Evolutionary conservation across 1,284 basidiomycete genomes (phyloP).

Genomic region (Pholiota adiposa): DNA sequence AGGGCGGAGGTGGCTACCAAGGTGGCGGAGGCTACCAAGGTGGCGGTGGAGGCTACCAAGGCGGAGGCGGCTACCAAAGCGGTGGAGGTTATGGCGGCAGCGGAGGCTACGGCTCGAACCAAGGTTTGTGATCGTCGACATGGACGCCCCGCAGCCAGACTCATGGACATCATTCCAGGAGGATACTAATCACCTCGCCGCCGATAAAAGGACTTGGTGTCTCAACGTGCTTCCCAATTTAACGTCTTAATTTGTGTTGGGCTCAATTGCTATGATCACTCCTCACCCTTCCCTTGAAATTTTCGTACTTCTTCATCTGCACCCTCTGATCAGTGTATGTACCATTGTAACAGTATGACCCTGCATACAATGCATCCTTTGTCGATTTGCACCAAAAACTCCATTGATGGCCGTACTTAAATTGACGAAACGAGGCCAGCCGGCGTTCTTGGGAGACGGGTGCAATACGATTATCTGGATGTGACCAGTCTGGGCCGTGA

Average conservation of each 20-base stretch:
- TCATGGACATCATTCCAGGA: background rate
- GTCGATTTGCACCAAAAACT: background rate
- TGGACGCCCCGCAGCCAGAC: background rate
- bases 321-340: conserved; percentile 12
- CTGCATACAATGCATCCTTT: background rate
- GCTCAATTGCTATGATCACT: conserved; percentile 6
- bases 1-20: conserved; percentile 32
- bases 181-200: conserved; percentile 24
- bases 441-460: background rate
- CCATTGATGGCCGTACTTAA: background rate
- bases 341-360: conserved; percentile 21
- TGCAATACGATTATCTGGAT: background rate
- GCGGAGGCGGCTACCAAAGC: conserved; percentile 16
- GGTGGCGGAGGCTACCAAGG: conserved; percentile 20
- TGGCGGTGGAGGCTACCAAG: conserved; percentile 15
- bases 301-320: conserved; percentile 10
- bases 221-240: conserved; percentile 1
- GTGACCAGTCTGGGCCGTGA: background rate
- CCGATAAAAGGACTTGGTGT: conserved; percentile 8
- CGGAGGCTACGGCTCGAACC: conserved; percentile 18
- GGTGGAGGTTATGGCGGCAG: conserved; percentile 11
- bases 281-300: conserved; percentile 9
- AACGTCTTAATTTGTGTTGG: background rate
- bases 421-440: background rate
- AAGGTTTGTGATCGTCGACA: conserved; percentile 8